phyloP scores from a whole-genome alignment of 1,284 basidiomycete species.

The Austropuccinia psidii region DNA sequence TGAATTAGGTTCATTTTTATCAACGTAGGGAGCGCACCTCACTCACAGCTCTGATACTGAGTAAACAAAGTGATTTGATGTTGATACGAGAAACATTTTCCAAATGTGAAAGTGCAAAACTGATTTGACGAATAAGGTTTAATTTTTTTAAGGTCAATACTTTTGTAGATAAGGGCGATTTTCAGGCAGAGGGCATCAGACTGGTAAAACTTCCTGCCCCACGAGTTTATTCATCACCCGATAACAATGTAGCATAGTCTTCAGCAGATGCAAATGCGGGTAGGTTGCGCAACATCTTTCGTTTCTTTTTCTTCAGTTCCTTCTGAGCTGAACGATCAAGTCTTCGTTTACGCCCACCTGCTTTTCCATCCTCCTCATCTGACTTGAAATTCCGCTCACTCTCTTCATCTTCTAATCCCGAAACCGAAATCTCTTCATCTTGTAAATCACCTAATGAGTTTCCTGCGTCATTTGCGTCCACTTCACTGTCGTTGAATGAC shows the following conservation, averaged over 20 bases:
- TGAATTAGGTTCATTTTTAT: no score
- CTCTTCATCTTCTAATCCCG: conserved; percentile 47
- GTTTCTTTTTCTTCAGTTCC: conserved; percentile 56
- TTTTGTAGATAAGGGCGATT: no score
- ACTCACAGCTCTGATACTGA: no score
- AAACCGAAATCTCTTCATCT: conserved; percentile 41
- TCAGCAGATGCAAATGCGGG: conserved; percentile 91
- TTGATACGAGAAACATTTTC: no score
- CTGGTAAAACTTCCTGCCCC: no score
- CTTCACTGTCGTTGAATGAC: conserved; percentile 56
- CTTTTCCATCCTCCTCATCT: no score
- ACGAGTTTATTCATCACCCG: conserved; percentile 63
- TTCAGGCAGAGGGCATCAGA: no score
- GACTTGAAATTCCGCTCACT: conserved; percentile 41
- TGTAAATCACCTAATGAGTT: not conserved
- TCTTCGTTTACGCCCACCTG: conserved; percentile 56
- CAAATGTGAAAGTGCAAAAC: no score
- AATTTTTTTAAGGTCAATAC: no score
- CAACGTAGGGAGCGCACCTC: no score
- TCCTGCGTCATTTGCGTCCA: conserved; percentile 44
- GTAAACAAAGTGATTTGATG: no score
- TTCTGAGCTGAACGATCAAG: conserved; percentile 52
- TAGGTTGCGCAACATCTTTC: conserved; percentile 64
- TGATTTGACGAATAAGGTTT: no score
- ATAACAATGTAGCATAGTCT: conserved; percentile 88